These are phyloP conservation scores for Wickerhamomyces subpelliculosus DNA, from an alignment of 805 yeast species.

Conservation along the genomic window DNA sequence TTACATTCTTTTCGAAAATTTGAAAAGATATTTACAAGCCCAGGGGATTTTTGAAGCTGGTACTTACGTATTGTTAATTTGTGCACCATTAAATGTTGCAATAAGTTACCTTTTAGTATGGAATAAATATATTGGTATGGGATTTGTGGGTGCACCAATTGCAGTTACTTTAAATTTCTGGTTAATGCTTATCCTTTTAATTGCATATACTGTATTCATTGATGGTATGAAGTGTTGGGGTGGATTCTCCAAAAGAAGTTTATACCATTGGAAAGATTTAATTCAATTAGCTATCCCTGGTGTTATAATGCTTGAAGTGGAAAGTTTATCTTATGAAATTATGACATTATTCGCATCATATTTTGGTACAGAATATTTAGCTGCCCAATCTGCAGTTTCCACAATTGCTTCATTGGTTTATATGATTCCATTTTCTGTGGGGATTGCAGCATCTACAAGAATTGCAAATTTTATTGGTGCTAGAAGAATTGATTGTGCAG, in stretches of 20 bases:
- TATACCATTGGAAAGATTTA: conserved; percentile 50
- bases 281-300: conserved; percentile 63
- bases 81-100: conserved; percentile 58
- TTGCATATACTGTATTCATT: conserved; percentile 47
- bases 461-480: conserved; percentile 70
- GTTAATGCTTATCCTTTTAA: conserved; percentile 48
- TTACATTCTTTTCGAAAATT: conserved; percentile 67
- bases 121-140: conserved; percentile 54
- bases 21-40: conserved; percentile 77
- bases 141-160: conserved; percentile 71
- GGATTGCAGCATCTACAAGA: conserved; percentile 66
- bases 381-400: conserved; percentile 69
- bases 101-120: conserved; percentile 62
- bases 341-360: conserved; percentile 63
- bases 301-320: conserved; percentile 72
- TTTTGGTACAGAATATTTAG: conserved; percentile 62
- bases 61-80: conserved; percentile 54
- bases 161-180: conserved; percentile 63
- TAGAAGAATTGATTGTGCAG: conserved; percentile 38
- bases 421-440: conserved; percentile 71
- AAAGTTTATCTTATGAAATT: conserved; percentile 67
- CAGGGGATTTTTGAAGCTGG: conserved; percentile 86
- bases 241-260: conserved; percentile 18
- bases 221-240: conserved; percentile 29
- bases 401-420: conserved; percentile 57